Evolutionary conservation across 2,329 filamentous ascomycete genomes (phyloP).

Genomic region (Juglanconis oblonga): DNA sequence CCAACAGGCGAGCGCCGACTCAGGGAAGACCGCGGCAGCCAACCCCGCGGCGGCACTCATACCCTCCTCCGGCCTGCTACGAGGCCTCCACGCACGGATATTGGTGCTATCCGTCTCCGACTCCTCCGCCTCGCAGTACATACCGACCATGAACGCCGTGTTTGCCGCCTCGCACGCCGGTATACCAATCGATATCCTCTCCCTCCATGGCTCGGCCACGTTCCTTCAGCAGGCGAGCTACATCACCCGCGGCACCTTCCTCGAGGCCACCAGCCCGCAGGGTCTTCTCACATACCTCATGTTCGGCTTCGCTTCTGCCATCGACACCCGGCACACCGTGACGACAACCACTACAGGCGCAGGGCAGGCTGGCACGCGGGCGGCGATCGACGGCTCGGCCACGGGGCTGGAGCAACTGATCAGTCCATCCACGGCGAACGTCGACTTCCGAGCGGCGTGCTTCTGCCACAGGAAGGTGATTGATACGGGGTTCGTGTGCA

Average conservation of each 20-base stretch:
- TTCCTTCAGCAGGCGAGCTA: slow-evolving; percentile 87
- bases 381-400: slow-evolving; percentile 38
- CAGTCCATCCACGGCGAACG: slow-evolving; percentile 75
- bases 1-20: slow-evolving; percentile 27
- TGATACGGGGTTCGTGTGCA: slow-evolving; percentile 92
- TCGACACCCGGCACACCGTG: slow-evolving; percentile 55
- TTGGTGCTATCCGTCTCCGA: slow-evolving; percentile 87
- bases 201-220: slow-evolving; percentile 80
- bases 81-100: slow-evolving; percentile 73
- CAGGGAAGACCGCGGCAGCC: slow-evolving; percentile 26
- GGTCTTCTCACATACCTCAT: slow-evolving; percentile 90
- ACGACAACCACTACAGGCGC: slow-evolving; percentile 24
- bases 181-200: slow-evolving; percentile 89
- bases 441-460: slow-evolving; percentile 97
- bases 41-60: slow-evolving; percentile 31
- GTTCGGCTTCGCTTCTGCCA: slow-evolving; percentile 72
- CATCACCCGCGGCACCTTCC: slow-evolving; percentile 58
- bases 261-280: slow-evolving; percentile 53
- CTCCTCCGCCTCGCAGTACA: slow-evolving; percentile 84
- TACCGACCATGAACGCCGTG: slow-evolving; percentile 96
- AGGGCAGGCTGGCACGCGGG: slow-evolving; percentile 33
- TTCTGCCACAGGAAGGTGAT: slow-evolving; percentile 93
- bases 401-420: slow-evolving; percentile 55
- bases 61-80: slow-evolving; percentile 30
- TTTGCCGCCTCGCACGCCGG: slow-evolving; percentile 88